Evolutionary conservation across 2,329 filamentous ascomycete species (phyloP).

Genomic region (Coniochaeta hoffmannii): DNA sequence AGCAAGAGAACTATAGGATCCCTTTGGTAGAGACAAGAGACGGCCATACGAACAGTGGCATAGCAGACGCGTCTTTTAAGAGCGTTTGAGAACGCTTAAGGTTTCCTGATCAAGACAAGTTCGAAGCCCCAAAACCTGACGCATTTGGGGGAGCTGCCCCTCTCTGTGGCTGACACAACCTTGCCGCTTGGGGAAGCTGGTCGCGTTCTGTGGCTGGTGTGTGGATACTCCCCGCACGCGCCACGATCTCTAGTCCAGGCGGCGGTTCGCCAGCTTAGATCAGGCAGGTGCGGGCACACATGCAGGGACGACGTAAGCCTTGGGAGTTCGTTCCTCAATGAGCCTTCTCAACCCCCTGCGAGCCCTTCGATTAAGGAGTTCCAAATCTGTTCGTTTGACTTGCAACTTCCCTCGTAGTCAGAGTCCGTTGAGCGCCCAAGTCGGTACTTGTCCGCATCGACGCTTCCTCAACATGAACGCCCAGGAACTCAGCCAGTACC

Average conservation of each 20-base stretch:
- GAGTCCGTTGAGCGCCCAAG: background rate
- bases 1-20: background rate
- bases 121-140: background rate
- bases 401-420: background rate
- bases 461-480: conserved; percentile 43
- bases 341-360: background rate
- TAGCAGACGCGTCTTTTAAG: too few species aligned
- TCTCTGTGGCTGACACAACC: background rate
- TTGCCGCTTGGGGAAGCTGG: background rate
- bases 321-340: background rate
- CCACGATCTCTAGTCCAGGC: background rate
- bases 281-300: conserved; percentile 2
- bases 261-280: background rate
- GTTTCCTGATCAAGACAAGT: background rate
- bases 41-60: too few species aligned
- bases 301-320: background rate
- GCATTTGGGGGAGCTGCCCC: background rate
- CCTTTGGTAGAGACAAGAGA: too few species aligned
- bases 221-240: background rate
- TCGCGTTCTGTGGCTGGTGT: background rate
- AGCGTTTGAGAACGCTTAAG: background rate
- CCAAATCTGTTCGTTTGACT: background rate
- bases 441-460: conserved; percentile 3
- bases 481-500: conserved; percentile 64
- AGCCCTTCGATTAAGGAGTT: background rate